These are phyloP conservation scores for Penicillium italicum DNA, from an alignment of 2,329 filamentous ascomycete genomes.

Conservation along the genomic window DNA sequence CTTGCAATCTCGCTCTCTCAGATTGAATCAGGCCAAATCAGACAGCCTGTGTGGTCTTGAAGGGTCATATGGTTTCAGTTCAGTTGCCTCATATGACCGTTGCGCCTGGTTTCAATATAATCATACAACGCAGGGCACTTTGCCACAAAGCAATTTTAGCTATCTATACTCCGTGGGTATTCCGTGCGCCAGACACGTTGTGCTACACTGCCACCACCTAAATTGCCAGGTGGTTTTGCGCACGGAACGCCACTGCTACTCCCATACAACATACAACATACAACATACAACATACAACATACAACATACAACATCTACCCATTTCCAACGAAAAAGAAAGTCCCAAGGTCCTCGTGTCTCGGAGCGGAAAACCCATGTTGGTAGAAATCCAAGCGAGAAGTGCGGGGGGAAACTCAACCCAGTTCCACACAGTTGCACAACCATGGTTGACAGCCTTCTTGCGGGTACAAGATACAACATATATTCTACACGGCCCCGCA, in stretches of 20 bases:
- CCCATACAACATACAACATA: too few species aligned
- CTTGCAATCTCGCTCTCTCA: neutral
- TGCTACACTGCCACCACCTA: neutral
- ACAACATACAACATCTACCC: too few species aligned
- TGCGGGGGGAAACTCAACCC: constrained; percentile 12
- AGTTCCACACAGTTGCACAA: constrained; percentile 1
- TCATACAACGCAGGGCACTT: neutral
- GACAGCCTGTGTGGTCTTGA: neutral
- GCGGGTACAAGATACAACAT: too few species aligned
- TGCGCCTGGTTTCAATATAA: neutral
- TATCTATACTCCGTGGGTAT: neutral
- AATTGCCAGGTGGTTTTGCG: neutral
- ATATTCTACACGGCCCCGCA: neutral
- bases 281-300: too few species aligned
- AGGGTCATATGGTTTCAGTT: neutral
- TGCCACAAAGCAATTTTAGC: neutral
- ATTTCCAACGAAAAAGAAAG: neutral
- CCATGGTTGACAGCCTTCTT: constrained; percentile 5
- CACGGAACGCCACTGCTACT: neutral
- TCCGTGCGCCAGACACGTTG: neutral
- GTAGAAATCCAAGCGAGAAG: constrained; percentile 3
- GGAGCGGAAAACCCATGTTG: neutral
- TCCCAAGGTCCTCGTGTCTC: constrained; percentile 2
- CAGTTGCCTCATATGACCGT: neutral
- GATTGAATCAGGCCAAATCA: neutral